Conservation (phyloP, 495 filamentous ascomycete species). For the Delitschia confertaspora region DNA sequence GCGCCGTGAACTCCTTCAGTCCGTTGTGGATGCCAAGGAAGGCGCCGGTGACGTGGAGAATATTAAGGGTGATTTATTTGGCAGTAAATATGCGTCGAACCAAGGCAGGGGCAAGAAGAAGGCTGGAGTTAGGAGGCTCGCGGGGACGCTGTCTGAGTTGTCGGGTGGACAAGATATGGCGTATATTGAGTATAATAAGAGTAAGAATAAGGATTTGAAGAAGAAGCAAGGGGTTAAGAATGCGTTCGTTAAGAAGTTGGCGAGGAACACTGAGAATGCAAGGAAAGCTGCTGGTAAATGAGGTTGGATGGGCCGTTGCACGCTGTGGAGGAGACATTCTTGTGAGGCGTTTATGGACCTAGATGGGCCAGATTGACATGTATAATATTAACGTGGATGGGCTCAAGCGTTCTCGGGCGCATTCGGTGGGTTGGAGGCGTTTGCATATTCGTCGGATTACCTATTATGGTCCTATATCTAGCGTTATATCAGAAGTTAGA, state of each 20-base stretch:
- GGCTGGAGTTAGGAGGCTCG: constrained; percentile 59
- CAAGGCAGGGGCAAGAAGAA: constrained; percentile 39
- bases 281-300: constrained; percentile 37
- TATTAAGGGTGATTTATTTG: constrained; percentile 77
- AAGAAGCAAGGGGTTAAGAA: constrained; percentile 54
- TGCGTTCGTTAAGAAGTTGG: constrained; percentile 71
- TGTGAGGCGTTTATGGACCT: no score
- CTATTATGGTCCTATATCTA: no score
- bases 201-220: constrained; percentile 72
- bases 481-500: no score
- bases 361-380: no score
- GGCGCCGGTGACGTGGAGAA: constrained; percentile 67
- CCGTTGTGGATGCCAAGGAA: constrained; percentile 88
- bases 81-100: constrained; percentile 43
- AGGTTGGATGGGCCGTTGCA: no score
- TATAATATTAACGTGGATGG: no score
- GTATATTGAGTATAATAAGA: constrained; percentile 79
- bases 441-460: no score
- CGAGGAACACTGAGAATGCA: constrained; percentile 59
- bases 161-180: constrained; percentile 93
- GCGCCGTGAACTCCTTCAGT: constrained; percentile 77
- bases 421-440: no score
- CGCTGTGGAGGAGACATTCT: no score
- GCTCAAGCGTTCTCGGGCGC: no score
- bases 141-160: constrained; percentile 74